Base-by-base conservation (phyloP, 1,284 basidiomycete genomes). In the Ustilago sp. region DNA sequence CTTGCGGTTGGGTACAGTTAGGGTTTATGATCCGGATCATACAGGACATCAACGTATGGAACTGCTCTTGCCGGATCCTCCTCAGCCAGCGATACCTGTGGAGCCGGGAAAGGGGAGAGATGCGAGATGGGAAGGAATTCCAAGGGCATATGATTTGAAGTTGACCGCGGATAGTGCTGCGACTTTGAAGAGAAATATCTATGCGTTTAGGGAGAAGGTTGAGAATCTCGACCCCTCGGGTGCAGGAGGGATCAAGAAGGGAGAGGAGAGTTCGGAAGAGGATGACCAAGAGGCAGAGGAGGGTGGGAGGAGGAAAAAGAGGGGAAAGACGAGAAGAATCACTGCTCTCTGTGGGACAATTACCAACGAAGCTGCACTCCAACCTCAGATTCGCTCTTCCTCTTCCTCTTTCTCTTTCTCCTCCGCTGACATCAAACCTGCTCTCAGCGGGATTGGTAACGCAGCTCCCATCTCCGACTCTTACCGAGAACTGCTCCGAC, bases 1-100 rank as follows among this genome's bases (percentile, higher is more conserved):
- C 23, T 80, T 87, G 38, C 83, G 87, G 4, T 69, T 89, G 13
- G 89, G 88, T 4, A 87, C 87, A 2, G 86, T 89, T 41, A 74
- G 88, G 1, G 87, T 89, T 2, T 89, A 89, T 71, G 87, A 88
- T 59, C 79, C 80, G 3, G 84, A 84, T 53, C 72, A 79, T 51
- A 71, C 56, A 48, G 83, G 83, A 6, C 69, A 83, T 19, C 81
- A 83, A 56, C 55, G 78, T 8, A 84, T 85, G 82, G 84, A 85
- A 59, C 67, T 85, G 12, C 55, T 83, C 1, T 70, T 85, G 4
- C 84, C 83, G 1, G 75, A 80, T 2, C 58, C 76, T 5, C 81
- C 82, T 1, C 39, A 56, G 17, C 68, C 80, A 2, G 76, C 82
- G 2, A 73, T 80, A 1, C 83, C 82, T 3, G 68, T 52, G 1